A percentile compares a stretch with the other conserved stretches of the same genome.
phyloP scores from a whole-genome alignment of 2,329 filamentous ascomycete genomes.

The Sporothrix protearum region DNA sequence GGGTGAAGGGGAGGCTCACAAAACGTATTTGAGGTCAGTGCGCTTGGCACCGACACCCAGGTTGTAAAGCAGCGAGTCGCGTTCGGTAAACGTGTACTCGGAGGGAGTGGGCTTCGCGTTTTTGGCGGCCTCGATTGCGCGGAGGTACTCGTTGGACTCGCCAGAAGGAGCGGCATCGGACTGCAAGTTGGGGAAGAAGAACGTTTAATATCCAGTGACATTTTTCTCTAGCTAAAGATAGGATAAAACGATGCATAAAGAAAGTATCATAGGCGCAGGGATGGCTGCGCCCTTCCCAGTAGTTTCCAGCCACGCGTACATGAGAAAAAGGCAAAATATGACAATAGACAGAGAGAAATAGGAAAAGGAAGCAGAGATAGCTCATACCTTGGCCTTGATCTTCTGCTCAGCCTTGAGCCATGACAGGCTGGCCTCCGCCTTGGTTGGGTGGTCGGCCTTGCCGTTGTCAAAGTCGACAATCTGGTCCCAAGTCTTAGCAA shows the following conservation, averaged over 20 bases:
- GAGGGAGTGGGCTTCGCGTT: slow-evolving; percentile 66
- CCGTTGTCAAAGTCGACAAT: slow-evolving; percentile 86
- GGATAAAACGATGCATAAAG: slow-evolving; percentile 19
- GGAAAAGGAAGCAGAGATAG: slow-evolving; percentile 28
- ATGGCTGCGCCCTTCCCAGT: not conserved
- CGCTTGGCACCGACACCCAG: slow-evolving; percentile 89
- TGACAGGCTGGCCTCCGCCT: slow-evolving; percentile 70
- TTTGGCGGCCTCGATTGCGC: slow-evolving; percentile 73
- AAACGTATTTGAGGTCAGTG: slow-evolving; percentile 81
- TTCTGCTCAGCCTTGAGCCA: slow-evolving; percentile 72
- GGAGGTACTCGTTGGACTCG: slow-evolving; percentile 51
- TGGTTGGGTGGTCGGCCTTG: slow-evolving; percentile 80
- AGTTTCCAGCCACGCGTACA: not conserved
- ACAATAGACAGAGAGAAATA: slow-evolving; percentile 25
- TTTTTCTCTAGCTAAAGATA: slow-evolving; percentile 23
- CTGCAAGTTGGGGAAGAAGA: slow-evolving; percentile 23
- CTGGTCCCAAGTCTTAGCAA: slow-evolving; percentile 69
- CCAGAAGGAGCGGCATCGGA: slow-evolving; percentile 39
- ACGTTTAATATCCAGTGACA: slow-evolving; percentile 30
- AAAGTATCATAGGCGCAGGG: slow-evolving; percentile 27
- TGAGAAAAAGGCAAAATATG: slow-evolving; percentile 15
- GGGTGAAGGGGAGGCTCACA: slow-evolving; percentile 42
- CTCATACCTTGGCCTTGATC: slow-evolving; percentile 57
- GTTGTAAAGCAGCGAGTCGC: slow-evolving; percentile 92
- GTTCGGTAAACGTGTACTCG: slow-evolving; percentile 78